A percentile compares a stretch with the other conserved stretches of the same genome.
Evolutionary conservation across 148 eudicot species (phyloP).

Genomic region (Tetragonia tetragonoides): DNA sequence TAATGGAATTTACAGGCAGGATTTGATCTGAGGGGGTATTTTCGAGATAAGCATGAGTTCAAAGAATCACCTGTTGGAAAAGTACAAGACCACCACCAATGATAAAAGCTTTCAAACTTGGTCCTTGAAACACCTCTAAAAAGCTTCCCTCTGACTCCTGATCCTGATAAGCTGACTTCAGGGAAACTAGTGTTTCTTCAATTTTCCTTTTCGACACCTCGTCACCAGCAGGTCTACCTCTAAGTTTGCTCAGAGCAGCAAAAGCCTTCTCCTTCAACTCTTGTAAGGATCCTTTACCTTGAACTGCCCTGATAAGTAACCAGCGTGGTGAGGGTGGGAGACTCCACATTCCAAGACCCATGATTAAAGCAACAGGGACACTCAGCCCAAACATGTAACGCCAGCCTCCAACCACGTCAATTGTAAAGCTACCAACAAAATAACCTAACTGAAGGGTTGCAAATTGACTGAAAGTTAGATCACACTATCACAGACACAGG

Average conservation of each 20-base stretch:
- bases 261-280: conserved; percentile 75
- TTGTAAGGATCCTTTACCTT: conserved; percentile 69
- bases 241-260: conserved; percentile 60
- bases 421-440: conserved; percentile 71
- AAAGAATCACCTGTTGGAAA: conserved; percentile 78
- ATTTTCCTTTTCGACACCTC: conserved; percentile 67
- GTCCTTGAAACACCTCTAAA: conserved; percentile 84
- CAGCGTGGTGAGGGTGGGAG: conserved; percentile 96
- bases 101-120: conserved; percentile 83
- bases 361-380: conserved; percentile 65
- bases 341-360: conserved; percentile 85
- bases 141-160: conserved; percentile 73
- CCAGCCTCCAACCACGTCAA: conserved; percentile 89
- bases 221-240: conserved; percentile 79
- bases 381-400: conserved; percentile 92
- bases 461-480: conserved; percentile 17
- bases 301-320: conserved; percentile 87
- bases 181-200: conserved; percentile 68
- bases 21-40: neutral
- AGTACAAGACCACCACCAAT: conserved; percentile 98
- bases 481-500: neutral
- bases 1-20: no score
- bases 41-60: conserved; percentile 15
- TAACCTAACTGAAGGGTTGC: conserved; percentile 68
- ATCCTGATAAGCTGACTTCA: conserved; percentile 64